phyloP scores from a whole-genome alignment of 2,329 filamentous ascomycete genomes.

The Incumbomyces delicatus region DNA sequence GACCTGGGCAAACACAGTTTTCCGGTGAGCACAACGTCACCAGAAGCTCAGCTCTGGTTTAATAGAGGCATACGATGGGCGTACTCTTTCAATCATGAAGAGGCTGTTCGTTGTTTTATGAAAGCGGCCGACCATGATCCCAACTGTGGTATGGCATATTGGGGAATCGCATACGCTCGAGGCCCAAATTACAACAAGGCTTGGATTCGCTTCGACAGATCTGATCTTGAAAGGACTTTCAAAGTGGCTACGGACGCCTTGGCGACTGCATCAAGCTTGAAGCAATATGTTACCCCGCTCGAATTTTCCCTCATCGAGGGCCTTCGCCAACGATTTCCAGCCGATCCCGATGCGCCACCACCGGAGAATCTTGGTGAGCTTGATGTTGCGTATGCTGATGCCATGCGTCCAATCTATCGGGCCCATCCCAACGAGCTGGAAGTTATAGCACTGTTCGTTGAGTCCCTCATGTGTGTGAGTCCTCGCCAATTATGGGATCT shows the following conservation, averaged over 20 bases:
- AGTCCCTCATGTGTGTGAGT: constrained; percentile 2
- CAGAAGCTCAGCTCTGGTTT: constrained; percentile 56
- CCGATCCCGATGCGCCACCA: neutral
- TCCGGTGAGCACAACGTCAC: constrained; percentile 43
- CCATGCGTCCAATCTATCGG: constrained; percentile 2
- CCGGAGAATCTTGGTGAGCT: neutral
- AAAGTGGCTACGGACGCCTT: constrained; percentile 38
- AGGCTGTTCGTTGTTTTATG: constrained; percentile 47
- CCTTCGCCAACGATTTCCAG: neutral
- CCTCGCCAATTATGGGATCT: constrained; percentile 3
- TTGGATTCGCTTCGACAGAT: constrained; percentile 39
- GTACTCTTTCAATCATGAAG: constrained; percentile 69
- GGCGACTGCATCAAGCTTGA: neutral
- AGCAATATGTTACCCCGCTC: neutral
- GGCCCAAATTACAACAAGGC: constrained; percentile 47
- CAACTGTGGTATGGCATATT: constrained; percentile 37
- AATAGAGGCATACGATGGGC: constrained; percentile 63
- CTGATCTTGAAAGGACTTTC: constrained; percentile 38
- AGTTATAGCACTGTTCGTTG: constrained; percentile 2
- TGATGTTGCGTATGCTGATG: constrained; percentile 1
- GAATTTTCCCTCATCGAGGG: constrained; percentile 1
- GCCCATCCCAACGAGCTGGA: constrained; percentile 1
- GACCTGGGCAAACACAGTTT: constrained; percentile 52
- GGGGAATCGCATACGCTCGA: constrained; percentile 40
- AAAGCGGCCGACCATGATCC: constrained; percentile 34